phyloP scores from a whole-genome alignment of 2,329 filamentous ascomycete species.

The Immersiporthe knoxdaviesiana region DNA sequence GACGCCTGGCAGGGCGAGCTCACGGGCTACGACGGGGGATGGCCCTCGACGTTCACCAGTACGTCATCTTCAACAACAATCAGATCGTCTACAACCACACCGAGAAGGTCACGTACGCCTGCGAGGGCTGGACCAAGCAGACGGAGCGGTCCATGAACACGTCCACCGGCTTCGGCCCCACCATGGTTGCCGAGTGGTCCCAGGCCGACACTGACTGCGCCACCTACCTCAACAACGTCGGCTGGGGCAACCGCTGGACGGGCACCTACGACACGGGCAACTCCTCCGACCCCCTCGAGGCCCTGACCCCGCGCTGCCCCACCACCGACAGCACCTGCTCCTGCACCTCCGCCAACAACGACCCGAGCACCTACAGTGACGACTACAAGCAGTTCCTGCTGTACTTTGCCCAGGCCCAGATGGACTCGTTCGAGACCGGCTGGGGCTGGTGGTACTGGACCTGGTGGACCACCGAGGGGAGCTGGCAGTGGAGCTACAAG shows the following conservation, averaged over 20 bases:
- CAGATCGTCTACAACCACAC: conserved; percentile 83
- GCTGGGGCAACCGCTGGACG: conserved; percentile 86
- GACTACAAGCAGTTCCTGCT: conserved; percentile 84
- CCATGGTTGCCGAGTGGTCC: conserved; percentile 94
- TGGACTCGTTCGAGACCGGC: conserved; percentile 88
- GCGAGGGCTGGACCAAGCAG: conserved; percentile 83
- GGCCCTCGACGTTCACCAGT: conserved; percentile 96
- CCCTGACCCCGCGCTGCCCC: conserved; percentile 76
- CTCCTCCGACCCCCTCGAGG: conserved; percentile 51
- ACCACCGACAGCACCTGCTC: conserved; percentile 66
- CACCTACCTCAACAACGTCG: conserved; percentile 83
- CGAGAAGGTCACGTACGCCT: conserved; percentile 85
- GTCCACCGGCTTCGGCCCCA: conserved; percentile 83
- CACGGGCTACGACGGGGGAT: conserved; percentile 68
- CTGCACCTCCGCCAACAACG: conserved; percentile 77
- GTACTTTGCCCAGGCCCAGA: conserved; percentile 94
- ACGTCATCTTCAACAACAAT: conserved; percentile 94
- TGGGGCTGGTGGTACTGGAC: conserved; percentile 99
- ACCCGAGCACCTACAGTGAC: conserved; percentile 66
- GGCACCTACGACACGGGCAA: conserved; percentile 78
- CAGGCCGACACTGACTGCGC: conserved; percentile 98
- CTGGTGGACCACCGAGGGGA: conserved; percentile 49
- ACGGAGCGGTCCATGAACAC: conserved; percentile 72
- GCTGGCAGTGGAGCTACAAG: conserved; percentile 91
- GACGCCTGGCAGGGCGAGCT: conserved; percentile 88